Evolutionary conservation across 345 rosid genomes (phyloP), one percentile per base, ranked within the genome.

Genomic region (Nephelium lappaceum): DNA sequence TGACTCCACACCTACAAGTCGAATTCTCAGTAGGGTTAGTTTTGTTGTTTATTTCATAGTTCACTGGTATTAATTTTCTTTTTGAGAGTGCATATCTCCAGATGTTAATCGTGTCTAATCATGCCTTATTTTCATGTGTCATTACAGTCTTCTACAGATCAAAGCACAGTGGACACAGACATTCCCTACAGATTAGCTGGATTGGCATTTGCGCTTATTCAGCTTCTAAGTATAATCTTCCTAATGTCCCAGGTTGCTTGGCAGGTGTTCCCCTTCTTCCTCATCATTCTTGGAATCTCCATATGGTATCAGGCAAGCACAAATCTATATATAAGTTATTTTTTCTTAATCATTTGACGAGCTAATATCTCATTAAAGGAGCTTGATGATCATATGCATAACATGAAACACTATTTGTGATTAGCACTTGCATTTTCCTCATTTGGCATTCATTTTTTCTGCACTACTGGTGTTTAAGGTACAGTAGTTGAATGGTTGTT

Each of bases 151-250:
- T 92, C 94, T 4, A 89, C 86, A 16, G 94, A 92, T 81, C 97
- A 92, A 85, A 87, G 91, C 84, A 87, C 89, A 27, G 88, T 92
- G 51, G 94, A 92, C 82, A 88, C 91, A 6, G 93, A 92, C 80
- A 91, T 92, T 79, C 94, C 97, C 8, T 91, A 87, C 85, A 88
- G 94, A 79, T 80, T 92, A 76, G 94, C 93, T 3, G 97, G 97
- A 63, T 68, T 92, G 66, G 92, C 90, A 79, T 89, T 90, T 83
- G 97, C 94, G n/a, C 85, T 89, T 6, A 90, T 92, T 83, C 93
- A 89, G 87, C 84, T 92, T 36, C 67, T 92, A 27, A 91, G 94
- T 82, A 82, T 92, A 67, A 83, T 90, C 67, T 65, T 88, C 67
- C 87, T 92, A 27, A 88, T 91, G 92, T 92, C 91, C 68, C 84